Evolutionary conservation across 2,329 filamentous ascomycete species (phyloP).

Genomic region (Clathrospora elynae): DNA sequence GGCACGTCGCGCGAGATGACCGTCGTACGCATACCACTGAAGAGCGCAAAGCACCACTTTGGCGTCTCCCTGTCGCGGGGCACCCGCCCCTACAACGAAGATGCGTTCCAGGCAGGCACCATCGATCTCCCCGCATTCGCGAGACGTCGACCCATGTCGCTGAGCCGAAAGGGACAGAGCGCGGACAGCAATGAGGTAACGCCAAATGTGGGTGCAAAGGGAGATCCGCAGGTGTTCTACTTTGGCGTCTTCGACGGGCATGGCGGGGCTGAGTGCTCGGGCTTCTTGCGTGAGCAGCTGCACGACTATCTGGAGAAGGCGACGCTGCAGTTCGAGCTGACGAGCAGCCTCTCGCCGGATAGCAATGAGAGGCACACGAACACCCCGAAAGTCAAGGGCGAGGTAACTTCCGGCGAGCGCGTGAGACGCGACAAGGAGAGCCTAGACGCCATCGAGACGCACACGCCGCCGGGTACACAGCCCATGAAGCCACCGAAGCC

Average conservation of each 20-base stretch:
- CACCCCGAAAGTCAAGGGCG: constrained; percentile 32
- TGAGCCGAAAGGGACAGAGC: constrained; percentile 51
- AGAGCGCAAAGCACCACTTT: constrained; percentile 94
- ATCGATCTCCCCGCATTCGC: constrained; percentile 93
- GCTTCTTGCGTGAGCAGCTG: constrained; percentile 80
- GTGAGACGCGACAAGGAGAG: constrained; percentile 46
- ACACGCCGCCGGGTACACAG: constrained; percentile 52
- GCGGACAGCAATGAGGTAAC: constrained; percentile 61
- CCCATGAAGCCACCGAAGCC: constrained; percentile 43
- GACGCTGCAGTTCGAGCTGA: constrained; percentile 74
- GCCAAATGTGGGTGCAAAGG: constrained; percentile 75
- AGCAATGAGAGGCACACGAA: constrained; percentile 30
- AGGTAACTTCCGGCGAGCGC: constrained; percentile 23
- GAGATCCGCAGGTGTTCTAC: constrained; percentile 96
- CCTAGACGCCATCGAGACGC: constrained; percentile 56
- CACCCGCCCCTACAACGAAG: constrained; percentile 87
- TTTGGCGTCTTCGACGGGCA: constrained; percentile 97
- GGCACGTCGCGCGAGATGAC: constrained; percentile 71
- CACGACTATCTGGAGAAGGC: constrained; percentile 89
- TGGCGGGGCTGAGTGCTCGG: constrained; percentile 85
- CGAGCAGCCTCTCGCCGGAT: constrained; percentile 67
- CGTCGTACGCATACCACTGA: constrained; percentile 90
- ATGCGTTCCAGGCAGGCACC: constrained; percentile 90
- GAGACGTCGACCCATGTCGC: constrained; percentile 72
- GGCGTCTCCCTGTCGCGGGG: constrained; percentile 80